Conservation (phyloP, 257 asterid genomes). For the Coffea canephora region DNA sequence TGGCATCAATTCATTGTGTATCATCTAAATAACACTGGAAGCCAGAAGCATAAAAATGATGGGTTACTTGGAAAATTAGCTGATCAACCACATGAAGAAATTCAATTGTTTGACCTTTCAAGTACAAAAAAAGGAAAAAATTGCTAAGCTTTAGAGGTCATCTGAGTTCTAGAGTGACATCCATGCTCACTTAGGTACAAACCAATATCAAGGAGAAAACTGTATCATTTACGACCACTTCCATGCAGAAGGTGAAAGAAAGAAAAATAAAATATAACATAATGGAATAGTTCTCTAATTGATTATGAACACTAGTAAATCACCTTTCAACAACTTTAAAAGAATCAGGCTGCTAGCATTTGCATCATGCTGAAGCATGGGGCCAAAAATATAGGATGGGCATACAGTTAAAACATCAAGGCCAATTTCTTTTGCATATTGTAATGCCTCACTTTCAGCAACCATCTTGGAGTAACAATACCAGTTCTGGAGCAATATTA, state of each 20-base stretch:
- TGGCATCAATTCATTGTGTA: no score
- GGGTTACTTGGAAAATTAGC: no score
- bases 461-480: conserved; percentile 66
- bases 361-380: conserved; percentile 55
- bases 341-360: conserved; percentile 65
- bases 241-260: neutral
- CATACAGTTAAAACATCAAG: conserved; percentile 57
- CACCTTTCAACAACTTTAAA: conserved; percentile 66
- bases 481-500: conserved; percentile 60
- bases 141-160: neutral
- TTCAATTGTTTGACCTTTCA: no score
- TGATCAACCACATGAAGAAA: neutral
- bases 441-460: conserved; percentile 67
- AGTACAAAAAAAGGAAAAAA: no score
- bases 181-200: neutral
- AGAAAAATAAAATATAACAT: neutral
- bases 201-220: neutral
- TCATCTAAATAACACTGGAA: no score
- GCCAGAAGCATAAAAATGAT: no score
- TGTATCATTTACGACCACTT: neutral
- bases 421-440: conserved; percentile 53
- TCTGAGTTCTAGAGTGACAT: neutral
- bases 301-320: neutral
- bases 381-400: conserved; percentile 65
- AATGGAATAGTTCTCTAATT: neutral